Evolutionary conservation across 2,329 filamentous ascomycete genomes (phyloP).

Genomic region (Chaetomiaceae sp.): DNA sequence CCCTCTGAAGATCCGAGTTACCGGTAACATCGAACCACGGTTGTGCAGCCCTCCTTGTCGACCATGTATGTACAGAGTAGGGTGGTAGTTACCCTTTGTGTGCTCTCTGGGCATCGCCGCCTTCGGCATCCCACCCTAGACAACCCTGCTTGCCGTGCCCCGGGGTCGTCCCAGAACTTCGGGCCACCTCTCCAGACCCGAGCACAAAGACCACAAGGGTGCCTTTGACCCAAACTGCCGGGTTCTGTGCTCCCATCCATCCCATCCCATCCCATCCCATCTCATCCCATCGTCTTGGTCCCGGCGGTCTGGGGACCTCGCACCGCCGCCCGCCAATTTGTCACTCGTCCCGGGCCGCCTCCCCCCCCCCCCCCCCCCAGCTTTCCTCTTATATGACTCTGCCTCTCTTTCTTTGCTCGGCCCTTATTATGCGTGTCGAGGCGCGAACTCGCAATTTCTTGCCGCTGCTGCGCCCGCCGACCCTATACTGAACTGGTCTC

Average conservation of each 20-base stretch:
- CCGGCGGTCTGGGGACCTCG: background rate
- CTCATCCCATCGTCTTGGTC: background rate
- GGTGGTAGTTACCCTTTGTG: background rate
- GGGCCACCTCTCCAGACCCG: background rate
- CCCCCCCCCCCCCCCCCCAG: no score
- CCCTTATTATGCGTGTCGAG: background rate
- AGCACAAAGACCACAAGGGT: slow-evolving; percentile 8
- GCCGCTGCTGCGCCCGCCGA: no score
- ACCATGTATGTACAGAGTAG: slow-evolving; percentile 5
- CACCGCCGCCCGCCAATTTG: background rate
- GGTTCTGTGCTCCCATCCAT: slow-evolving; percentile 13
- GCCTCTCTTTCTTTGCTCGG: background rate
- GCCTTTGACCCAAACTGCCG: slow-evolving; percentile 15
- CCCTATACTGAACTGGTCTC: no score
- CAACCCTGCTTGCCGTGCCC: slow-evolving; percentile 2
- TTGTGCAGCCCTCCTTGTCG: no score
- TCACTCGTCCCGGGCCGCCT: background rate
- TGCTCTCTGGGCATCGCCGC: background rate
- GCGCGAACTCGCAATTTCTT: background rate
- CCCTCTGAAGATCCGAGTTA: slow-evolving; percentile 7
- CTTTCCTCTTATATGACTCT: background rate
- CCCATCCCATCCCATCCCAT: no score
- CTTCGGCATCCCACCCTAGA: slow-evolving; percentile 18
- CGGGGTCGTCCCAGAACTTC: background rate
- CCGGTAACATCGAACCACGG: slow-evolving; percentile 8